A percentile compares a stretch with the other conserved stretches of the same genome.
Evolutionary conservation across 495 filamentous ascomycete genomes (phyloP).

Genomic region (Rostrohypoxylon terebratum): DNA sequence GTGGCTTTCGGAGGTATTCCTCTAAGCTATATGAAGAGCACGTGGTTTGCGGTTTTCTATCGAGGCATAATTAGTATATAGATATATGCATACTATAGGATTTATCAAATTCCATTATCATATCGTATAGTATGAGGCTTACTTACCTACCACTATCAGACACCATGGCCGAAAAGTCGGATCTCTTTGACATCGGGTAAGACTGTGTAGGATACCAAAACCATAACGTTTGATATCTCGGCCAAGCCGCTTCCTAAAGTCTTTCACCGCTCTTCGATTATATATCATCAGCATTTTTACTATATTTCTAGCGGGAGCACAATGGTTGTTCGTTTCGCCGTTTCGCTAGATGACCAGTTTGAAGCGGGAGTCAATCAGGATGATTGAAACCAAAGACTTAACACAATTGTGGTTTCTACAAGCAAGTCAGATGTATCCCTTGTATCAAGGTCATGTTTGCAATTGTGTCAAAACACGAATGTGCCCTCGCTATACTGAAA

Average conservation of each 20-base stretch:
- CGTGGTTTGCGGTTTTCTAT: conserved; percentile 11
- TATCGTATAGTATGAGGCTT: neutral
- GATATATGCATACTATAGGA: neutral
- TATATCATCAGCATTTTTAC: conserved; percentile 24
- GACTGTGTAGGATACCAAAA: conserved; percentile 7
- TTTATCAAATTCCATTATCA: neutral
- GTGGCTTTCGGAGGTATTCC: conserved; percentile 36
- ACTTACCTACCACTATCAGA: conserved; percentile 33
- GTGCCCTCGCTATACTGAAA: conserved; percentile 13
- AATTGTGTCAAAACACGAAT: conserved; percentile 4
- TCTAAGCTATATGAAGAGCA: conserved; percentile 28
- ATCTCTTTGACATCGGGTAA: conserved; percentile 23
- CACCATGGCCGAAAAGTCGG: conserved; percentile 18
- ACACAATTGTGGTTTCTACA: conserved; percentile 29
- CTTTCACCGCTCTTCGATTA: conserved; percentile 35
- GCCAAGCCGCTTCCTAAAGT: conserved; percentile 4
- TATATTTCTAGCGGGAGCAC: conserved; percentile 5
- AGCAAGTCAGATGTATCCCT: neutral
- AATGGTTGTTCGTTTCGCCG: conserved; percentile 5
- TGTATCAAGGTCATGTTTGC: neutral
- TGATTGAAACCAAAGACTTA: neutral
- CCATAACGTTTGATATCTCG: conserved; percentile 2
- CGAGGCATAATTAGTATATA: conserved; percentile 3
- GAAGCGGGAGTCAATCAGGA: neutral
- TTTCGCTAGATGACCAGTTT: neutral